Percentiles rank a stretch among this genome's conserved stretches.
Conservation (phyloP, 2,329 filamentous ascomycete genomes). For the Xylariaceae sp. region DNA sequence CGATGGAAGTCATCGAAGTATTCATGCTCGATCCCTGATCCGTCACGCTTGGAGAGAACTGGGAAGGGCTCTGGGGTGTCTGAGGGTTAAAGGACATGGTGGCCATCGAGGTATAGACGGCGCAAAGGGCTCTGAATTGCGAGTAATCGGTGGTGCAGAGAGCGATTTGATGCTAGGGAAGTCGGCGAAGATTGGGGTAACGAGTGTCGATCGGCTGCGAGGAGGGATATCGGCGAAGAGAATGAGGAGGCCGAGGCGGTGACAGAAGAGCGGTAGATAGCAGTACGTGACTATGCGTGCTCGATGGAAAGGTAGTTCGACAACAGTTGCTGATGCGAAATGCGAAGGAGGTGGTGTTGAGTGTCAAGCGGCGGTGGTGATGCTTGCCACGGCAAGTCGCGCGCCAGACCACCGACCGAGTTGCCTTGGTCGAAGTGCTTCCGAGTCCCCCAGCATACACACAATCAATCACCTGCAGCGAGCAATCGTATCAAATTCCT, state of each 20-base stretch:
- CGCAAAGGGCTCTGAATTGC: conserved; percentile 16
- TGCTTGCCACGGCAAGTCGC: conserved; percentile 39
- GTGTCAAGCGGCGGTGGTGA: conserved; percentile 19
- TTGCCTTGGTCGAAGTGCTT: conserved; percentile 43
- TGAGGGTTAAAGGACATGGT: conserved; percentile 72
- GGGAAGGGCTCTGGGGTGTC: conserved; percentile 71
- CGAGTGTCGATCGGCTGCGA: conserved; percentile 20
- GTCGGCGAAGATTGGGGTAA: conserved; percentile 16
- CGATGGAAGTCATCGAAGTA: conserved; percentile 58
- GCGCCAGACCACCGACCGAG: conserved; percentile 48
- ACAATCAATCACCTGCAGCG: conserved; percentile 27
- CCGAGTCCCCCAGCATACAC: conserved; percentile 47
- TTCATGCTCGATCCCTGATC: conserved; percentile 59
- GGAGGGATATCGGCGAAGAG: conserved; percentile 1
- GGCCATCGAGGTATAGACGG: conserved; percentile 45
- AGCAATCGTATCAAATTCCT: conserved; percentile 12
- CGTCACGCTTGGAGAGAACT: conserved; percentile 63
- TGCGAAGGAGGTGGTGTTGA: conserved; percentile 10
- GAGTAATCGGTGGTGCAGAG: conserved; percentile 11
- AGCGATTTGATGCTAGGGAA: conserved; percentile 20
- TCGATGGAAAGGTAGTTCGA: background rate
- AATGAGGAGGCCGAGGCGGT: background rate
- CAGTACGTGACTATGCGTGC: conserved; percentile 1
- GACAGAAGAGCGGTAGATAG: background rate
- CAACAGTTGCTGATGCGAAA: background rate